Base-by-base conservation (phyloP, 371 early-diverging fungal genomes). In the Rhizopus delemar region DNA sequence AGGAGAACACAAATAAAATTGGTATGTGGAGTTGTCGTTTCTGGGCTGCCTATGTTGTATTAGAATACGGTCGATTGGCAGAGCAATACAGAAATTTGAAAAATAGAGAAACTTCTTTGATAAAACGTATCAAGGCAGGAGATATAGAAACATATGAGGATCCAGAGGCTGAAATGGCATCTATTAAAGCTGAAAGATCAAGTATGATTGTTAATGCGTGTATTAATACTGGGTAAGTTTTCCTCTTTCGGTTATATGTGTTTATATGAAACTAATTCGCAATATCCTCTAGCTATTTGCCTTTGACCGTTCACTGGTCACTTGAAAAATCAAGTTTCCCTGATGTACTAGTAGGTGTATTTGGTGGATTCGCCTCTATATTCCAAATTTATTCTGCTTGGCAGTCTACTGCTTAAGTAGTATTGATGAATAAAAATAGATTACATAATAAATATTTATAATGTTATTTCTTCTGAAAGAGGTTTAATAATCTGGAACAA, bases 41-140 rank as follows among this genome's bases (percentile, higher is more conserved):
- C 88, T 97, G 97, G 97, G 95, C 95, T 0, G 80, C 83, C n/a
- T 93, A 93, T 81, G 95, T 96, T 3, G 82, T 92, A 8, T 71
- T 97, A 62, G 93, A 97, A 79, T 96, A 93, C 75, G 85, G 81
- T 41, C 90, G 90, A 58, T 82, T 95, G 53, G 84, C 74, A 41
- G 91, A 93, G 56, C 93, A 94, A 62, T 84, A 88, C 66, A 78
- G 81, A 28, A 63, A 83, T 16, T 69, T 92, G 52, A 81, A 80
- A 66, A 46, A 57, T 43, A 77, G 82, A 52, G 86, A 87, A 41
- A 75, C 72, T 5, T 53, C 69, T 38, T 68, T 90, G 64, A 70
- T 86, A 70, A 77, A 78, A 43, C 82, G 88, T 60, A 79, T 89
- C 69, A 87, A 87, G 69, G 81, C 84, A 12, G 81, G 86, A 62